Evolutionary conservation across 164 flowering plant genomes (phyloP).

Genomic region (Aristolochia californica): DNA sequence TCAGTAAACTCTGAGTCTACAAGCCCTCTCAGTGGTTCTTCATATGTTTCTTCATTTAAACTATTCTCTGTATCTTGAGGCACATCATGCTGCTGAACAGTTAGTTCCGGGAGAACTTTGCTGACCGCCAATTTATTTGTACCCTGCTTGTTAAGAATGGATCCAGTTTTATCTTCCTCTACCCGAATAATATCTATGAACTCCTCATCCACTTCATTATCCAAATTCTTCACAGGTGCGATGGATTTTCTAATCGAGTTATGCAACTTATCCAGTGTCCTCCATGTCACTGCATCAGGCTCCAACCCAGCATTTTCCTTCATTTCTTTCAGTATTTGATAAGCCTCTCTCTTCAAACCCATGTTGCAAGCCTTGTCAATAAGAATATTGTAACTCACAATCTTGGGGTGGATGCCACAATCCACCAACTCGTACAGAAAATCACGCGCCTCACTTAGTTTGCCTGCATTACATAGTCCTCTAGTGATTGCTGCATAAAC

Average conservation of each 20-base stretch:
- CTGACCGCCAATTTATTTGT: background rate
- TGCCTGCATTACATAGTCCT: slow-evolving; percentile 63
- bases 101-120: background rate
- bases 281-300: slow-evolving; percentile 92
- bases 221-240: slow-evolving; percentile 2
- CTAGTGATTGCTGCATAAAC: slow-evolving; percentile 79
- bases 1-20: background rate
- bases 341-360: slow-evolving; percentile 68
- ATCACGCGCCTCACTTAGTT: slow-evolving; percentile 59
- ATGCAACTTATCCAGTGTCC: slow-evolving; percentile 73
- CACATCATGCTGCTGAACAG: background rate
- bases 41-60: background rate
- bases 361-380: slow-evolving; percentile 58
- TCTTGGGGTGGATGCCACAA: slow-evolving; percentile 56
- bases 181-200: background rate
- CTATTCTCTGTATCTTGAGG: background rate
- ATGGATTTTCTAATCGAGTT: slow-evolving; percentile 6
- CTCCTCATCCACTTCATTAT: slow-evolving; percentile 3
- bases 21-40: background rate
- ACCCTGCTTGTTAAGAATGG: background rate
- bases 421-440: slow-evolving; percentile 80
- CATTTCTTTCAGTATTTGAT: slow-evolving; percentile 71
- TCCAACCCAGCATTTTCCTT: slow-evolving; percentile 48
- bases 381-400: slow-evolving; percentile 63
- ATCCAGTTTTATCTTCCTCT: slow-evolving; percentile 6